Base-by-base conservation (phyloP, 306 rosid species). In the Cucurbita pepo region DNA sequence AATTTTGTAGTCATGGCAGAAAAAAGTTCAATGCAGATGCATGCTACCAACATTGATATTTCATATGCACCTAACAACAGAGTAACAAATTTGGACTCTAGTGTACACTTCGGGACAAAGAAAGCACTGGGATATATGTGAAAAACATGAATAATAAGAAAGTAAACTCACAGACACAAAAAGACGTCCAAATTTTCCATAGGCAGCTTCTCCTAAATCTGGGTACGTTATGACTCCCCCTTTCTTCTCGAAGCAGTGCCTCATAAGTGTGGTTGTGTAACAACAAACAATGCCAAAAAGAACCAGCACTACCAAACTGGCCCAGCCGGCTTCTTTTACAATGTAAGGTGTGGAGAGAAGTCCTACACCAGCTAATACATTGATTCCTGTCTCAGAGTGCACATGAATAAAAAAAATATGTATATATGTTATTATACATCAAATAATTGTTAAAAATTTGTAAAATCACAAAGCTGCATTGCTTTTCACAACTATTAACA, bases 121-220 rank as follows among this genome's bases (percentile, higher is more conserved):
- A 30, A 63, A 40, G 15, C 73, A 69, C 25, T 44, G 34, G 44
- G 12, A 25, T 34, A 38, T 65, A 18, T 53, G 50, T 53, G 34
- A 22, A 16, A 53, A 71, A 8, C 48, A 19, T 16, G 36, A 7
- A 56, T 55, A 51, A 36, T 71, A 56, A 15, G 50, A 13, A 52
- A 71, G 41, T 4, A 70, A 79, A 85, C 94, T 87, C 83, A 92
- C 97, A 40, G 94, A 87, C 74, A 87, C 25, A 69, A 80, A 0
- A 71, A 91, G 79, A 63, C 89, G 88, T 21, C 95, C 96, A 76
- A 73, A 83, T 88, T 62, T 89, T 75, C 94, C 97, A 52, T 84
- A 91, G 57, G 96, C 97, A 73, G 94, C 96, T 86, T 89, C 90
- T 78, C 96, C 96, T 75, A 92, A 77, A 75, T 92, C 97, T 37